Evolutionary conservation across 1,284 basidiomycete genomes (phyloP), one percentile per base, ranked within the genome.

Genomic region (Leccinum brunneo-olivaceum): DNA sequence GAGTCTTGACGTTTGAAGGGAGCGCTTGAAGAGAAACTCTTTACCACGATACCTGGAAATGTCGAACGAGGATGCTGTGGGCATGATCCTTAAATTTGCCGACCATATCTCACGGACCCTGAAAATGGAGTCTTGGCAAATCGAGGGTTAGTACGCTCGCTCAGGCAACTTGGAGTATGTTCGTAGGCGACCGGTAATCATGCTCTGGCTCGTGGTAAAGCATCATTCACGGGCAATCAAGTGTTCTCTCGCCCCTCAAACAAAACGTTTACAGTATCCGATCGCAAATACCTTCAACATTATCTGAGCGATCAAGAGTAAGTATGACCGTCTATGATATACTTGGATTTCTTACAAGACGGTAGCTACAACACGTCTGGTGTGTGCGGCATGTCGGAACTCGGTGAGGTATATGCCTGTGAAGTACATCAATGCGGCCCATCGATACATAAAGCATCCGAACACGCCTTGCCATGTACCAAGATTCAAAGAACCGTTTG

Each of bases 381-480:
- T 69, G 60, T 90, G 87, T 7, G 80, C 62, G 39, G 68, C 53
- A 50, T 81, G 73, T 49, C 89, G 72, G 61, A 91, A 91, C 61
- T 92, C 90, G 5, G 83, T 81, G 36, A 92, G 71, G 57, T 90
- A 90, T 39, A 90, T 87, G 1, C 87, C 85, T 86, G 45, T 19
- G 43, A 45, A 21, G 30, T 7, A 29, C 27, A 32, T 52, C 33
- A 51, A 35, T 21, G 25, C n/a, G 24, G 23, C 19, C 18, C 28
- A 20, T 30, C 18, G 20, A 43, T 20, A 39, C 15, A 29, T 5
- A 14, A 29, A 46, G 12, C 12, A 36, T 37, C 19, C 19, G 37
- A 20, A 44, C 64, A 51, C 34, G 74, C 84, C 90, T 74, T 95
- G 92, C 92, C 91, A 96, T 15, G 89, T 94, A 5, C 91, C 93